phyloP scores from a whole-genome alignment of 2,329 filamentous ascomycete species.

The Colletotrichum tropicale region DNA sequence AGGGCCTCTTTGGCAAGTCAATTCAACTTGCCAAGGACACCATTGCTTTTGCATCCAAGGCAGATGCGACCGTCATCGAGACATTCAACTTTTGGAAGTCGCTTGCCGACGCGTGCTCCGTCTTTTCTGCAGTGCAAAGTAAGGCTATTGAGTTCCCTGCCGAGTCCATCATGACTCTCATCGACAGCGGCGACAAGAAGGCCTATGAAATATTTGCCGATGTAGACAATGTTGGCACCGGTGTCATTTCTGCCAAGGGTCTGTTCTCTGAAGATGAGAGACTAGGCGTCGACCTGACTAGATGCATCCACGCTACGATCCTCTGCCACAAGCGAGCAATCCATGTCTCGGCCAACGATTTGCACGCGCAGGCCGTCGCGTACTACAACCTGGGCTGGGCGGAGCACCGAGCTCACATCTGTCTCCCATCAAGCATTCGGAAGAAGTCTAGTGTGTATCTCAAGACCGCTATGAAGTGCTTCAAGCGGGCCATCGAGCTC shows the following conservation, averaged over 20 bases:
- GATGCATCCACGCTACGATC: conserved; percentile 74
- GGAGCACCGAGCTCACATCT: conserved; percentile 80
- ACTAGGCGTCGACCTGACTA: conserved; percentile 55
- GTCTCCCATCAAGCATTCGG: conserved; percentile 55
- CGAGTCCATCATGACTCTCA: conserved; percentile 59
- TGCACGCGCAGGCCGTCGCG: conserved; percentile 90
- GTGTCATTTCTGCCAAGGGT: conserved; percentile 48
- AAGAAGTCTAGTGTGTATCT: conserved; percentile 72
- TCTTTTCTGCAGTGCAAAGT: conserved; percentile 81
- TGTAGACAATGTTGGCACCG: conserved; percentile 66
- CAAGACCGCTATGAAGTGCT: conserved; percentile 83
- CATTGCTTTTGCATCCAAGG: conserved; percentile 68
- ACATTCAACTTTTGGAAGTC: conserved; percentile 97
- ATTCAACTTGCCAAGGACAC: conserved; percentile 72
- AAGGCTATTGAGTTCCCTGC: conserved; percentile 67
- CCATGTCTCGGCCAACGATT: conserved; percentile 71
- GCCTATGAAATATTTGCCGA: conserved; percentile 69
- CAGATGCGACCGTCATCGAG: conserved; percentile 64
- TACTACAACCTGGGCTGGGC: conserved; percentile 98
- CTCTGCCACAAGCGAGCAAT: conserved; percentile 89
- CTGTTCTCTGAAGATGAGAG: conserved; percentile 51
- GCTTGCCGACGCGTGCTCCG: conserved; percentile 83
- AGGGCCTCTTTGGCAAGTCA: conserved; percentile 86
- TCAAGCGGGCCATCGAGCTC: conserved; percentile 94
- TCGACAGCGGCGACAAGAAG: conserved; percentile 57